Evolutionary conservation across 164 flowering plant genomes (phyloP), one percentile per base, ranked within the genome.

Genomic region (Akebia trifoliata): DNA sequence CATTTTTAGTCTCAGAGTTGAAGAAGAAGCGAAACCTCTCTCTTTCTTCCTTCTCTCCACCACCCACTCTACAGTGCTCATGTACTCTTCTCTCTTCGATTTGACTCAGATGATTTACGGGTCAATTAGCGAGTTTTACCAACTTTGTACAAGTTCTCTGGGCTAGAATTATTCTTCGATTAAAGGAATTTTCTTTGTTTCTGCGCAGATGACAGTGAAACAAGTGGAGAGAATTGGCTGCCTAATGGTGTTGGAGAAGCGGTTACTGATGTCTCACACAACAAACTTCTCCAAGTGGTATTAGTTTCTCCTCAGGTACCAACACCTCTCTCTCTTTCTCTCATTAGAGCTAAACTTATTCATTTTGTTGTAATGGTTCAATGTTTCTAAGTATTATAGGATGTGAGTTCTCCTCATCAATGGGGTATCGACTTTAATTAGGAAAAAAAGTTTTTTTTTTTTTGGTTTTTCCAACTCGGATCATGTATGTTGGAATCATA

Each of bases 281-380:
- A 66, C 39, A 80, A 67, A 64, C 52, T 83, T 69, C 84, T 88
- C 63, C 90, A 88, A 66, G 96, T 85, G 5, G 93, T 88, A 10
- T 69, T 88, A 54, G 83, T 88, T 20, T 88, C 96, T 57, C 96
- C 93, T 36, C 96, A 83, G 90, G 96, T 88, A 67, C 20, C 48
- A 28, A 1, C 47, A 43, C 7, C 7, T 17, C 24, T 1, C 2
- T 3, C 5, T 4, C 25, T 10, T 34, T 34, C 8, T 34, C 10
- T 34, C n/a, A n/a, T n/a, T n/a, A n/a, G n/a, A n/a, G n/a, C n/a
- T n/a, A n/a, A n/a, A 32, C 12, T 18, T 20, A 15, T 34, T 34
- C 6, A 20, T 32, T 18, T 6, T 18, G 24, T 47, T 47, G n/a
- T n/a, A n/a, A n/a, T n/a, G 17, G 1, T 49, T 15, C 21, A 28